Evolutionary conservation across 1,284 basidiomycete species (phyloP), one percentile per base, ranked within the genome.

Genomic region (Cryptococcus sp.): DNA sequence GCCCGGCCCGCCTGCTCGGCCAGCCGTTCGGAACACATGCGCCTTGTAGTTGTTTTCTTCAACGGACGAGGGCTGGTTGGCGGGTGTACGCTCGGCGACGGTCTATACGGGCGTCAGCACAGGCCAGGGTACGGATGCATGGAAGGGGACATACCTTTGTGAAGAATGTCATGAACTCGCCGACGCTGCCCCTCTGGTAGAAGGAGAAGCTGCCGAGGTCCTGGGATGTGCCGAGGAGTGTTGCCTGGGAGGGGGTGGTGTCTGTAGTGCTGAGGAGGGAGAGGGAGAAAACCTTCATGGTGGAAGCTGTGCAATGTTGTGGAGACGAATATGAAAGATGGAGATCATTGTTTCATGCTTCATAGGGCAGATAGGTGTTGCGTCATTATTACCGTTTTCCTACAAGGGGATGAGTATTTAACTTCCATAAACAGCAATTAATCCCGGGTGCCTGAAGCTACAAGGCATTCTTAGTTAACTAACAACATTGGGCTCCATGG

Each of bases 11-110:
- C 67, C 67, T 13, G 66, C 63, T 50, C 73, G 62, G 3, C 70
- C 66, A 4, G 71, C 57, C 9, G 67, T 63, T n/a, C 78, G 64
- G 79, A 94, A 96, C 38, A 92, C 90, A 79, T 98, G 93, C 0
- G 93, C 93, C 21, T 86, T 89, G 76, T 98, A 94, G 63, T 84
- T 87, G 78, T 95, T 93, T 81, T 98, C 94, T 76, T 96, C 89
- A 13, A 98, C 87, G 50, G 89, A 94, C 79, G 96, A 92, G 46
- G 94, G 83, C 74, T 91, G 88, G 18, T 90, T 91, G 61, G 85
- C 83, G 9, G 84, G 82, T 12, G 94, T 98, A 39, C 94, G 83
- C 72, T 97, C 93, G 33, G 88, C 87, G 35, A 98, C 92, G 0
- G 94, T 97, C 83, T 87, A 53, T 9, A 8, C 20, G 48, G 45